A percentile compares a stretch with the other conserved stretches of the same genome.
These are phyloP conservation scores for Termitomyces titanicus DNA, from an alignment of 768 basidiomycete species.

Conservation along the genomic window DNA sequence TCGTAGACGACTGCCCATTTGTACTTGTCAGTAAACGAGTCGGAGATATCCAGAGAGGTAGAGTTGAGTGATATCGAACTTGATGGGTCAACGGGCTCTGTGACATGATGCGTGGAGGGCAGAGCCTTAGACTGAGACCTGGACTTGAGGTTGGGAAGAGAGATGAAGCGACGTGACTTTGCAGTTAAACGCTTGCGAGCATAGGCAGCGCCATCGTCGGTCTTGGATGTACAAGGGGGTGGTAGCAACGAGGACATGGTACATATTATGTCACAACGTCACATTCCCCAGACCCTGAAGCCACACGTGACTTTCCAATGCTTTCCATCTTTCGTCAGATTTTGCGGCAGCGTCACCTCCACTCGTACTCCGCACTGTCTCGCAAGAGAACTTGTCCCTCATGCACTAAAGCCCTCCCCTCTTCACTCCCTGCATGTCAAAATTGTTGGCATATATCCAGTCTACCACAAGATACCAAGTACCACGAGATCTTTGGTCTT, in stretches of 20 bases:
- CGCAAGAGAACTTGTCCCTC: constrained; percentile 46
- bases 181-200: constrained; percentile 40
- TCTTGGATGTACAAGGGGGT: constrained; percentile 37
- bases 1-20: constrained; percentile 80
- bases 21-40: constrained; percentile 48
- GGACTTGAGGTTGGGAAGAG: constrained; percentile 26
- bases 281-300: background rate
- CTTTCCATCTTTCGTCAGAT: constrained; percentile 10
- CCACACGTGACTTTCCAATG: constrained; percentile 1
- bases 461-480: constrained; percentile 50
- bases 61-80: constrained; percentile 14
- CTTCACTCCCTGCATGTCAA: constrained; percentile 69
- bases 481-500: constrained; percentile 69
- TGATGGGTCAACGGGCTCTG: background rate
- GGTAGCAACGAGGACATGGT: constrained; percentile 9
- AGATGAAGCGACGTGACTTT: constrained; percentile 31
- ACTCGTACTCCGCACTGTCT: constrained; percentile 6
- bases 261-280: background rate
- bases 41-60: constrained; percentile 13
- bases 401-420: constrained; percentile 58
- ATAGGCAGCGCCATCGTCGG: constrained; percentile 39
- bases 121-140: constrained; percentile 4
- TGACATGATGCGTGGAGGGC: background rate
- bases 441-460: constrained; percentile 66
- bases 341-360: constrained; percentile 7